Base-by-base conservation (phyloP, 176 grass and related monocot species). In the Tillandsia fasciculata region DNA sequence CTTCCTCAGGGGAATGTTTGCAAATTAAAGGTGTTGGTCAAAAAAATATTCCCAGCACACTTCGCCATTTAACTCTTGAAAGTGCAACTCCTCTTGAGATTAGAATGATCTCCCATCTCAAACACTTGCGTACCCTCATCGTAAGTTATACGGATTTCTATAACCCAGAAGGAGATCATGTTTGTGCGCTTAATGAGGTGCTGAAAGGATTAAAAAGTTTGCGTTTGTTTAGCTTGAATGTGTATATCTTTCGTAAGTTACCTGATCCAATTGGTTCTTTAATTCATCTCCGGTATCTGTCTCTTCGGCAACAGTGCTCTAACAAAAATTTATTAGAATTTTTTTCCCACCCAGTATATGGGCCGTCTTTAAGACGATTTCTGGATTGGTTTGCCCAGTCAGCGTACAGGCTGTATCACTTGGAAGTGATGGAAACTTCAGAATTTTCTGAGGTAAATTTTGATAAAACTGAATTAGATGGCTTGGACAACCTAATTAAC, bases 401-500 rank as follows among this genome's bases (percentile, higher is more conserved):
- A 8, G 26, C 72, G n/a, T 66, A 23, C 26, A 66, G 1, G 3
- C 80, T 83, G 57, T 83, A 77, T 66, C 59, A 83, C 61, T 53
- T 76, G n/a, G 50, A 82, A 71, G 18, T 76, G 26, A n/a, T 82
- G 2, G 3, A 51, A 33, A 33, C 29, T 33, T 33, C 29, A 33
- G 29, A 3, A 33, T 33, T 33, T 18, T 29, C 51, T n/a, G 2
- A 2, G 7, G 29, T 48, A 0, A 56, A 72, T 53, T 15, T 48
- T 50, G 2, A 3, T 10, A 0, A 11, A 4, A 65, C n/a, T 26
- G 67, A 48, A 13, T 50, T 67, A 56, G 8, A 48, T 14, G 8
- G n/a, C 26, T 71, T 83, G 20, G 10, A n/a, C 18, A 72, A 67
- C 13, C 76, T 84, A 47, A 74, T 74, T 61, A 84, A 80, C 17